phyloP scores from a whole-genome alignment of 2,329 filamentous ascomycete genomes.

The Malbranchea cinnamomea region DNA sequence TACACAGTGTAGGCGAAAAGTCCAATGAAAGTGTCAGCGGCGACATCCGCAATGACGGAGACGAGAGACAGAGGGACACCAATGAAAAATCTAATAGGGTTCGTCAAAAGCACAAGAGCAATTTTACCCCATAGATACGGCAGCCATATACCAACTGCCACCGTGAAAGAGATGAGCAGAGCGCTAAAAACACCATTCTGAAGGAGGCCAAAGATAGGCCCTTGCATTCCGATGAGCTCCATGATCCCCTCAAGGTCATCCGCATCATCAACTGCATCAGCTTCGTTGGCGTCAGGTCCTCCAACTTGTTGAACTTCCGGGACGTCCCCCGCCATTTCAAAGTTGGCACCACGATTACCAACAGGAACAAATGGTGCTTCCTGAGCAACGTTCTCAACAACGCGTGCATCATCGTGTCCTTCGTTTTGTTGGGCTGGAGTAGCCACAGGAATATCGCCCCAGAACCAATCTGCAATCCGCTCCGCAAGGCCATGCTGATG shows the following conservation, averaged over 20 bases:
- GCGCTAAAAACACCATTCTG: conserved; percentile 94
- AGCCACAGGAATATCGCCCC: conserved; percentile 24
- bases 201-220: conserved; percentile 73
- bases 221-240: conserved; percentile 92
- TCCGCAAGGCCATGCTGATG: conserved; percentile 12
- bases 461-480: conserved; percentile 28
- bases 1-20: conserved; percentile 40
- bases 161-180: conserved; percentile 73
- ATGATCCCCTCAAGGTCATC: conserved; percentile 94
- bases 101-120: conserved; percentile 62
- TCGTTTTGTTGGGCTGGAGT: conserved; percentile 21
- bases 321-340: conserved; percentile 19
- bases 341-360: conserved; percentile 24
- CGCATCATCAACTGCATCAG: conserved; percentile 47
- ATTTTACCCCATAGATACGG: conserved; percentile 87
- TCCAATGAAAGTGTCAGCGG: conserved; percentile 62
- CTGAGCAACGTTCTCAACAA: conserved; percentile 42
- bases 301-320: conserved; percentile 33
- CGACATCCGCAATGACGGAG: conserved; percentile 59
- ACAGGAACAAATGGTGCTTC: conserved; percentile 48
- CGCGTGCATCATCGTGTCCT: conserved; percentile 34
- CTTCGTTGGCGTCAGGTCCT: conserved; percentile 51
- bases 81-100: conserved; percentile 52
- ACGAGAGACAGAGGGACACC: conserved; percentile 58
- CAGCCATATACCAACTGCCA: conserved; percentile 73